Percentiles rank a stretch among this genome's conserved stretches.
Conservation (phyloP, 805 yeast genomes). For the Ogataea ganodermae region DNA sequence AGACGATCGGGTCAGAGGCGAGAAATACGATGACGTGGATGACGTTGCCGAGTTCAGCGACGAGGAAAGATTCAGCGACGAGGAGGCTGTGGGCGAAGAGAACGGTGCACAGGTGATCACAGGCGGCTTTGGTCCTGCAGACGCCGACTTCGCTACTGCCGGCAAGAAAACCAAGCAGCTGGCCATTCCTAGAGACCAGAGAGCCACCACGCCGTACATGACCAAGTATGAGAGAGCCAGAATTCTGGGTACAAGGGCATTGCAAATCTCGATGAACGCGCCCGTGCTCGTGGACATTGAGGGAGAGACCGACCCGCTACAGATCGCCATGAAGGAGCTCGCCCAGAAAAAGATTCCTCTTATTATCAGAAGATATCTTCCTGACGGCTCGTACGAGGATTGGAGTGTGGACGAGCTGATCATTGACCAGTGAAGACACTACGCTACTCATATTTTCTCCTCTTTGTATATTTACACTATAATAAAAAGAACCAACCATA, state of each 20-base stretch:
- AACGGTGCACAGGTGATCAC: conserved; percentile 75
- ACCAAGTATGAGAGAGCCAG: conserved; percentile 98
- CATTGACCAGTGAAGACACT: conserved; percentile 55
- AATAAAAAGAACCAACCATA: background rate
- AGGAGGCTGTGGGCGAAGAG: conserved; percentile 49
- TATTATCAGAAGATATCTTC: conserved; percentile 92
- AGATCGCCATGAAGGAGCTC: conserved; percentile 95
- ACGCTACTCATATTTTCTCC: background rate
- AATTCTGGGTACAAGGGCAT: conserved; percentile 94
- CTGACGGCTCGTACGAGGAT: conserved; percentile 96
- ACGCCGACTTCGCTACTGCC: conserved; percentile 36
- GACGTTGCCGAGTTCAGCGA: conserved; percentile 51
- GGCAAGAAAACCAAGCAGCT: conserved; percentile 46
- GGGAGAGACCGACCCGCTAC: conserved; percentile 98
- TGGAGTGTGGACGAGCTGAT: conserved; percentile 99
- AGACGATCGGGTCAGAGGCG: conserved; percentile 57
- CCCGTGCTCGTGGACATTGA: conserved; percentile 97
- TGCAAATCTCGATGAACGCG: conserved; percentile 97
- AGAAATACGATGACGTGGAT: conserved; percentile 75
- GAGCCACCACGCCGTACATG: conserved; percentile 98
- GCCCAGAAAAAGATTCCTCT: conserved; percentile 93
- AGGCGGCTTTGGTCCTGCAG: conserved; percentile 68
- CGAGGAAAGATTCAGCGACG: conserved; percentile 43
- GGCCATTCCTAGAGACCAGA: conserved; percentile 84
- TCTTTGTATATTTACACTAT: conserved; percentile 6